Base-by-base conservation (phyloP, 2,329 filamentous ascomycete species). In the Aspergillus unguis region DNA sequence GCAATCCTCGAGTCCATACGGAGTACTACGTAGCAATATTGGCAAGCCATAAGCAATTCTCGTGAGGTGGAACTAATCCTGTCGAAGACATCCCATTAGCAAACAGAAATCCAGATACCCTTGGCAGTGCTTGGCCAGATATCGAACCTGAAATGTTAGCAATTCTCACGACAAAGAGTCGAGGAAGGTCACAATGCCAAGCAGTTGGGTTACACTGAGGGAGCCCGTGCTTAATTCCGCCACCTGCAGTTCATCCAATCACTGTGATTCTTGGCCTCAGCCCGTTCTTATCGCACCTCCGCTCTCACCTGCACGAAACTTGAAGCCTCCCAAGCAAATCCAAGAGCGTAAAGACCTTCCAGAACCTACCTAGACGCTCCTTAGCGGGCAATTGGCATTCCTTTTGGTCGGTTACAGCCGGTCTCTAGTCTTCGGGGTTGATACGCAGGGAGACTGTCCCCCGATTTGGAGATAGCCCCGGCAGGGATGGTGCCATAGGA, bases 351-450 rank as follows among this genome's bases (percentile, higher is more conserved):
- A 42, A 43, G 47, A 50, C 47, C 47, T 50, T 50, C 47, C 47
- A 50, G 47, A 50, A 50, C 32, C 38, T 6, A 44, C 31, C 40
- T 31, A 50, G 40, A 50, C 17, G 4, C 25, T 27, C 6, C n/a
- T 26, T 44, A n/a, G 32, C 31, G 38, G 37, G 5, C 10, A 17
- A 43, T 43, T 36, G 38, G 38, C 38, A 42, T 27, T 9, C n/a
- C 27, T 44, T 25, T n/a, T 36, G 11, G 47, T 50, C 47, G 47
- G 47, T 50, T 50, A 50, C 40, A 50, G 38, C 47, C 47, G 47
- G 47, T 31, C 31, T 5, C 5, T 10, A 31, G 25, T 5, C 40
- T 50, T 17, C 25, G 40, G 47, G 40, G 35, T 37, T 50, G 47
- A 50, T 50, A 50, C 27, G 23, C 32, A 43, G 32, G 17, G 37